These are phyloP conservation scores for Diaporthe sp. DNA, from an alignment of 2,329 filamentous ascomycete species.

Conservation along the genomic window DNA sequence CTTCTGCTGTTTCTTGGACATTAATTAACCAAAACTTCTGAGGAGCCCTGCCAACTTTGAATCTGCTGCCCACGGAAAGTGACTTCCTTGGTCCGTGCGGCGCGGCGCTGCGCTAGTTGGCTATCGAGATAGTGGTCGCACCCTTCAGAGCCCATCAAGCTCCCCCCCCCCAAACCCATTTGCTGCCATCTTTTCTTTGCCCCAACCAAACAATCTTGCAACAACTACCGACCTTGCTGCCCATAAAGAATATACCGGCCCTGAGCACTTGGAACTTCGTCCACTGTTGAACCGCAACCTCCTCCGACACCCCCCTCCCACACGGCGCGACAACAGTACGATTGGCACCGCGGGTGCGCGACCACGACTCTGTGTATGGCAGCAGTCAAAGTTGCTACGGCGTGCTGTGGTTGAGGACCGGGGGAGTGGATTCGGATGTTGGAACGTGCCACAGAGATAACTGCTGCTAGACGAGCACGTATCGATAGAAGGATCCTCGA, in stretches of 20 bases:
- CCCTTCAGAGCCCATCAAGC: background rate
- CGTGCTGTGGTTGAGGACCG: conserved; percentile 31
- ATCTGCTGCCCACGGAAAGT: background rate
- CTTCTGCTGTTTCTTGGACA: background rate
- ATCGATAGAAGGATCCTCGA: background rate
- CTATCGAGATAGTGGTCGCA: background rate
- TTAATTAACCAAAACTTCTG: background rate
- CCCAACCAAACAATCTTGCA: background rate
- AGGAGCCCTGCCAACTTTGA: background rate
- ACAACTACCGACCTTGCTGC: background rate
- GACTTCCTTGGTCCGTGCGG: conserved; percentile 26
- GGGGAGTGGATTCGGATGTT: conserved; percentile 18
- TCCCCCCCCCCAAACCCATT: background rate
- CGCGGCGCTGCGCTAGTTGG: conserved; percentile 10
- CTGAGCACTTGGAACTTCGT: background rate
- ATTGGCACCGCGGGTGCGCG: conserved; percentile 1
- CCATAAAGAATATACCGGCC: background rate
- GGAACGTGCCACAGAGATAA: background rate
- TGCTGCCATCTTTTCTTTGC: background rate
- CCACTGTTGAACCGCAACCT: background rate
- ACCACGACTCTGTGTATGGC: conserved; percentile 36
- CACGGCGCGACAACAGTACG: conserved; percentile 22
- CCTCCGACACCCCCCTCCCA: background rate
- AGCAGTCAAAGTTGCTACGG: conserved; percentile 34
- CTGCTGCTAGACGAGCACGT: background rate